A percentile compares a stretch with the other conserved stretches of the same genome.
Conservation (phyloP, 2,329 filamentous ascomycete species). For the Pyricularia grisea region DNA sequence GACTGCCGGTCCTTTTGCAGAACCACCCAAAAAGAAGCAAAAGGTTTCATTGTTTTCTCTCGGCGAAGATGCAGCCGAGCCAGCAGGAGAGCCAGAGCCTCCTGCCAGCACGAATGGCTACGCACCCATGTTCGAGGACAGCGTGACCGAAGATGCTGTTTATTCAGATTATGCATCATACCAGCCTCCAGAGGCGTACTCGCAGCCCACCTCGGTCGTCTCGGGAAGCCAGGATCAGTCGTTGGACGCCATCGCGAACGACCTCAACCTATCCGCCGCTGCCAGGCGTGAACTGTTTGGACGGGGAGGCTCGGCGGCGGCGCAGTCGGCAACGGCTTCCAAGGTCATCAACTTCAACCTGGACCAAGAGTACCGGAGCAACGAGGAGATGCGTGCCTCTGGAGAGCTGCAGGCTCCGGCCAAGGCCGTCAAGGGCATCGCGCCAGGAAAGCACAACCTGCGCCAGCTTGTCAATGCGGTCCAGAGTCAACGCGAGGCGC, state of each 20-base stretch:
- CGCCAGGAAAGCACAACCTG: constrained; percentile 82
- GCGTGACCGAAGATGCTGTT: not conserved
- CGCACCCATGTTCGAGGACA: constrained; percentile 39
- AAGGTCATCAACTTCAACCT: constrained; percentile 82
- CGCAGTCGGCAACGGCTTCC: constrained; percentile 20
- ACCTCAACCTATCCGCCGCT: constrained; percentile 69
- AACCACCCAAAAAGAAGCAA: constrained; percentile 46
- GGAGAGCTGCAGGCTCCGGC: constrained; percentile 62
- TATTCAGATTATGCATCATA: constrained; percentile 4
- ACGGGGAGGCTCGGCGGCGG: constrained; percentile 37
- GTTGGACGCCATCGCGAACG: constrained; percentile 61
- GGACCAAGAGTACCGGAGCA: constrained; percentile 76
- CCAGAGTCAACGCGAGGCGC: constrained; percentile 70
- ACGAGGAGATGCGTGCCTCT: constrained; percentile 63
- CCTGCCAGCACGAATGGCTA: constrained; percentile 26
- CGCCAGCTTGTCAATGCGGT: constrained; percentile 80
- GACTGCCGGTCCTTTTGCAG: constrained; percentile 15
- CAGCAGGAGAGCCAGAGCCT: constrained; percentile 3
- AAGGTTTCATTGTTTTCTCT: constrained; percentile 66
- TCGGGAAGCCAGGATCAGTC: constrained; percentile 30
- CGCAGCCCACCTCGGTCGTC: constrained; percentile 7
- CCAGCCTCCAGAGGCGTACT: constrained; percentile 15
- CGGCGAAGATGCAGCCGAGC: constrained; percentile 25
- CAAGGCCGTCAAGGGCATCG: constrained; percentile 73
- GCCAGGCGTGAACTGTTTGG: constrained; percentile 81